Percentiles rank a stretch among this genome's conserved stretches.
phyloP scores from a whole-genome alignment of 805 yeast genomes.

The Cephaloascus albidus region DNA sequence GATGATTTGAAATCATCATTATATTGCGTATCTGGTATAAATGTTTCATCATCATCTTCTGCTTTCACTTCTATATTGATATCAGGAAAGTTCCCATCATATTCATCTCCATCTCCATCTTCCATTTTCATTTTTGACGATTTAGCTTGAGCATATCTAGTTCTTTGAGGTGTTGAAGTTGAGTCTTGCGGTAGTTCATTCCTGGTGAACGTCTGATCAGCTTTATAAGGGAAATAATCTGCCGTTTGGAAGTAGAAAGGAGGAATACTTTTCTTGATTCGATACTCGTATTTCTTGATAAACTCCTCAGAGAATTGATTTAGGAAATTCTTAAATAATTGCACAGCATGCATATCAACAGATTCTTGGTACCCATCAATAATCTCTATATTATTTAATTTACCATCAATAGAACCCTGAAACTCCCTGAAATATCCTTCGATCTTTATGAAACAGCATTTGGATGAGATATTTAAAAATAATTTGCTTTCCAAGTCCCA shows the following conservation, averaged over 20 bases:
- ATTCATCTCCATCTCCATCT: no score
- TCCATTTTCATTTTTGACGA: no score
- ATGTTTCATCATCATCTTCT: background rate
- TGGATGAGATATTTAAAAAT: background rate
- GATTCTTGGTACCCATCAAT: background rate
- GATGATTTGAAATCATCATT: background rate
- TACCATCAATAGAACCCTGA: background rate
- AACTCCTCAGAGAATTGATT: no score
- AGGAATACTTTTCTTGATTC: background rate
- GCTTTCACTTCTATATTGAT: background rate
- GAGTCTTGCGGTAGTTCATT: background rate
- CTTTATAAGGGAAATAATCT: no score
- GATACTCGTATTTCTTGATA: background rate
- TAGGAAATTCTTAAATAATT: no score
- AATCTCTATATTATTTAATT: background rate
- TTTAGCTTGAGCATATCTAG: no score
- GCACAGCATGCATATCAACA: background rate
- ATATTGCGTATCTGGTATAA: background rate
- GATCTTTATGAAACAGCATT: background rate
- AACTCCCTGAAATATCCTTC: background rate
- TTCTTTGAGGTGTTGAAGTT: background rate
- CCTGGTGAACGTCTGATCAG: no score
- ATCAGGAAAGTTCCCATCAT: no score
- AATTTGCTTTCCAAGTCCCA: background rate
- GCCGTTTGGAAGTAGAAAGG: no score